These are phyloP conservation scores for Pythium brachiatum DNA, from an alignment of 352 stramenopile species.

Conservation along the genomic window DNA sequence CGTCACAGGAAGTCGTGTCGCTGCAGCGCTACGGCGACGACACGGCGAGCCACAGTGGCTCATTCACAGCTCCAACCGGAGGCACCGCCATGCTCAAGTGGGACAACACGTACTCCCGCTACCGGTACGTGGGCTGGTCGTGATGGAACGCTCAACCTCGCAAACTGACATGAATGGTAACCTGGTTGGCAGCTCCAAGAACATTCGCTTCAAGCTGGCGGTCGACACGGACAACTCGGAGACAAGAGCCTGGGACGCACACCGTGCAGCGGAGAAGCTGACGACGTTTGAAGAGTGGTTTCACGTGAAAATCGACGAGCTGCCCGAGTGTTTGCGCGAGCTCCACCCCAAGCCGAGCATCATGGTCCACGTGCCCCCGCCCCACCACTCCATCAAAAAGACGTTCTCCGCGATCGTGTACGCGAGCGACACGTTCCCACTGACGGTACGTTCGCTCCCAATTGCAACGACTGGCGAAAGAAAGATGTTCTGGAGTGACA, in stretches of 20 bases:
- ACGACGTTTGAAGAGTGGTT: constrained; percentile 68
- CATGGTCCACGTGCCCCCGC: constrained; percentile 52
- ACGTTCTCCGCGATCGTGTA: constrained; percentile 54
- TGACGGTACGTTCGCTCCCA: constrained; percentile 45
- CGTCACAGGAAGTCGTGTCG: constrained; percentile 37
- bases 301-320: constrained; percentile 36
- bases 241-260: constrained; percentile 28
- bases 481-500: no score
- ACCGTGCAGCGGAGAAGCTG: constrained; percentile 39
- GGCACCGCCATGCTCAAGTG: constrained; percentile 58
- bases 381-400: constrained; percentile 48
- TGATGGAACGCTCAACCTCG: no score
- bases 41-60: constrained; percentile 14
- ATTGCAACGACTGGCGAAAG: no score
- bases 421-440: constrained; percentile 55
- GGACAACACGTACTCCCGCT: constrained; percentile 59
- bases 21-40: constrained; percentile 29
- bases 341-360: constrained; percentile 42
- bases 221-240: constrained; percentile 13
- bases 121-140: constrained; percentile 39
- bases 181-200: constrained; percentile 30
- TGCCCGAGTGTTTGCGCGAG: constrained; percentile 30
- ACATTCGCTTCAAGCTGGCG: constrained; percentile 36
- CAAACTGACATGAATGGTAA: constrained; percentile 1
- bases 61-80: constrained; percentile 28